Conservation (phyloP, 495 filamentous ascomycete genomes). For the Aspergillus baeticus region DNA sequence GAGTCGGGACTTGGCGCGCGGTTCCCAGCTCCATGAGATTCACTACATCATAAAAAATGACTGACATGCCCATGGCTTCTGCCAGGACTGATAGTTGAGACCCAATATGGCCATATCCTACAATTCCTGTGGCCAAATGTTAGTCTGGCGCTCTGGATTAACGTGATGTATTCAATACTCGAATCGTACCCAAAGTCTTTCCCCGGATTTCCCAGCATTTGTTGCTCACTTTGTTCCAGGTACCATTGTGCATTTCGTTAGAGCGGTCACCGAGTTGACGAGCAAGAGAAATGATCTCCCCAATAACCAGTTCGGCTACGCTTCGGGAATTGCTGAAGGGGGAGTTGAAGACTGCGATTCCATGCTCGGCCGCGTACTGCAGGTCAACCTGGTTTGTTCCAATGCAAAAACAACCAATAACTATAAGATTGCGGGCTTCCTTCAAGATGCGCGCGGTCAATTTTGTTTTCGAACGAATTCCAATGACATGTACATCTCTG, state of each 20-base stretch:
- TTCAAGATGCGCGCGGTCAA: conserved; percentile 80
- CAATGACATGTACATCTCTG: conserved; percentile 95
- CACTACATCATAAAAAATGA: conserved; percentile 92
- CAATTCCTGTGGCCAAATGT: conserved; percentile 59
- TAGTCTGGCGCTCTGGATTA: background rate
- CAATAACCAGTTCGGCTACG: conserved; percentile 94
- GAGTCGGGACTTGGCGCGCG: conserved; percentile 73
- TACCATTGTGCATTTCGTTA: conserved; percentile 90
- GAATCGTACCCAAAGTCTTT: conserved; percentile 77
- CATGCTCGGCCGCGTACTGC: conserved; percentile 83
- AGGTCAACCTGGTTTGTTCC: conserved; percentile 98
- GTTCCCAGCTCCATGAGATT: conserved; percentile 93
- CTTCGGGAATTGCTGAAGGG: conserved; percentile 97
- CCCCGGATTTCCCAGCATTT: conserved; percentile 98
- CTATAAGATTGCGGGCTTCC: conserved; percentile 90
- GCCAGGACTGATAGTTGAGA: conserved; percentile 94
- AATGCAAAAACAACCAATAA: conserved; percentile 98
- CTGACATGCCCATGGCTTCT: conserved; percentile 95
- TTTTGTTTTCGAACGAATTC: conserved; percentile 97
- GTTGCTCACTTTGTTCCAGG: conserved; percentile 96
- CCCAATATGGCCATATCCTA: conserved; percentile 98
- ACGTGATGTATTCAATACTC: background rate
- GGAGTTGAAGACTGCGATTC: conserved; percentile 98
- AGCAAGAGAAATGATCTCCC: conserved; percentile 86
- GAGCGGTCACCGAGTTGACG: conserved; percentile 92